These are phyloP conservation scores for Neurospora sp. DNA, from an alignment of 495 filamentous ascomycete species.

Conservation along the genomic window DNA sequence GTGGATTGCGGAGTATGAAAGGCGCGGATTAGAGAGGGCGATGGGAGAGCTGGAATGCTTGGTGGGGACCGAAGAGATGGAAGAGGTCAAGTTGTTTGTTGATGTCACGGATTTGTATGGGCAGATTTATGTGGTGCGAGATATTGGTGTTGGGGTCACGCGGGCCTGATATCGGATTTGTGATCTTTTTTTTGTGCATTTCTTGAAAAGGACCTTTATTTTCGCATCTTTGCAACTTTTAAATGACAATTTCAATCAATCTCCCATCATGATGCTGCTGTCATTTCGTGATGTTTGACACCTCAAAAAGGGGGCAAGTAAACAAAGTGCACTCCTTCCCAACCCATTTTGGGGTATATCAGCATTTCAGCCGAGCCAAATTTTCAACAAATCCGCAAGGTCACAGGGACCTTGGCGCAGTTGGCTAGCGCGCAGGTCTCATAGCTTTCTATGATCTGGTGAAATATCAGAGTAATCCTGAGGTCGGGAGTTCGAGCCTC, in stretches of 20 bases:
- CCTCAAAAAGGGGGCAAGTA: neutral
- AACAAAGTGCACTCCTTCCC: neutral
- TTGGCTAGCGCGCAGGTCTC: neutral
- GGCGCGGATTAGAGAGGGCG: neutral
- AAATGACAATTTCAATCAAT: neutral
- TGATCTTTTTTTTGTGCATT: accelerated
- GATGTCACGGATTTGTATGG: neutral
- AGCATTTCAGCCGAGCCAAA: neutral
- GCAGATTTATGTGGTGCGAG: neutral
- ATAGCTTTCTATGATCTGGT: neutral
- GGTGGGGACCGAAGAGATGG: neutral
- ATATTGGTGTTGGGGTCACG: neutral
- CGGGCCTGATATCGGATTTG: neutral
- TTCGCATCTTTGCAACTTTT: neutral
- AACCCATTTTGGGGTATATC: neutral
- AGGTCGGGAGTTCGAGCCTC: neutral
- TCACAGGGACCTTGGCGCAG: neutral
- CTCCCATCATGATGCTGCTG: neutral
- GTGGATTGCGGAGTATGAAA: neutral
- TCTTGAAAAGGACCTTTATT: neutral
- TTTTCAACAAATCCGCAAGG: neutral
- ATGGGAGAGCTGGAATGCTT: neutral
- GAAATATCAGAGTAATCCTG: neutral
- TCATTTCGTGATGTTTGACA: neutral
- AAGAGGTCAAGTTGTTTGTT: neutral